Percentiles rank a stretch among this genome's conserved stretches.
These are phyloP conservation scores for Amphibolis antarctica DNA, from an alignment of 106 monocot species.

Conservation along the genomic window DNA sequence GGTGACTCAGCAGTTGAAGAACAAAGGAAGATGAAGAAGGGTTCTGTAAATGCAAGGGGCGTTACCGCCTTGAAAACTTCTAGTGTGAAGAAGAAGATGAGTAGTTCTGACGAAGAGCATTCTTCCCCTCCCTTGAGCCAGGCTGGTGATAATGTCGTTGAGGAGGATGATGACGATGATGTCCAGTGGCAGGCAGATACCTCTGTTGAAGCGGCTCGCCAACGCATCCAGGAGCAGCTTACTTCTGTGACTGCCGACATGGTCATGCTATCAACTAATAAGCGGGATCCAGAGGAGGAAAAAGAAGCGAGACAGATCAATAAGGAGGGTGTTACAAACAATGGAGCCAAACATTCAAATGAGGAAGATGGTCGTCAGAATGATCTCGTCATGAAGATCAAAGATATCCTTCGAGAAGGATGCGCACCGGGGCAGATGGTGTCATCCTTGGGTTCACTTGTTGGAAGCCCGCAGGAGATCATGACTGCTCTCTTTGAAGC, in stretches of 20 bases:
- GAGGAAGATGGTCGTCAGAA: constrained; percentile 1
- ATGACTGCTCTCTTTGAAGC: constrained; percentile 54
- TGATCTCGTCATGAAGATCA: constrained; percentile 27
- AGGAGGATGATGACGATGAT: constrained; percentile 36
- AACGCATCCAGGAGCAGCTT: constrained; percentile 59
- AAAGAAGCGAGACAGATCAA: constrained; percentile 13
- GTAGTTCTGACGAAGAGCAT: constrained; percentile 44
- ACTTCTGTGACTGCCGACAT: constrained; percentile 62
- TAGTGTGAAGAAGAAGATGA: constrained; percentile 23
- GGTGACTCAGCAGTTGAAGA: constrained; percentile 75
- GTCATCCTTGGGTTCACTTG: constrained; percentile 10
- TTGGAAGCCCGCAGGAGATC: constrained; percentile 28
- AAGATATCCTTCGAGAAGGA: constrained; percentile 24
- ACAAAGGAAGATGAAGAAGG: constrained; percentile 43
- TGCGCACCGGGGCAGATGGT: constrained; percentile 25
- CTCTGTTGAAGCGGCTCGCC: constrained; percentile 50
- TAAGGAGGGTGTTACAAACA: background rate
- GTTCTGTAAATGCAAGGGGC: constrained; percentile 1
- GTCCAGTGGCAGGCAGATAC: constrained; percentile 77
- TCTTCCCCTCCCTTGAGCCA: constrained; percentile 40
- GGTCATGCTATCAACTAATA: constrained; percentile 56
- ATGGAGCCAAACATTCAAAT: background rate
- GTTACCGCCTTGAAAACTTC: constrained; percentile 6
- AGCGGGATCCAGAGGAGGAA: constrained; percentile 5
- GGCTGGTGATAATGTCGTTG: constrained; percentile 23